Evolutionary conservation across 176 grass and related monocot genomes (phyloP).

Genomic region (Eragrostis nindensis): DNA sequence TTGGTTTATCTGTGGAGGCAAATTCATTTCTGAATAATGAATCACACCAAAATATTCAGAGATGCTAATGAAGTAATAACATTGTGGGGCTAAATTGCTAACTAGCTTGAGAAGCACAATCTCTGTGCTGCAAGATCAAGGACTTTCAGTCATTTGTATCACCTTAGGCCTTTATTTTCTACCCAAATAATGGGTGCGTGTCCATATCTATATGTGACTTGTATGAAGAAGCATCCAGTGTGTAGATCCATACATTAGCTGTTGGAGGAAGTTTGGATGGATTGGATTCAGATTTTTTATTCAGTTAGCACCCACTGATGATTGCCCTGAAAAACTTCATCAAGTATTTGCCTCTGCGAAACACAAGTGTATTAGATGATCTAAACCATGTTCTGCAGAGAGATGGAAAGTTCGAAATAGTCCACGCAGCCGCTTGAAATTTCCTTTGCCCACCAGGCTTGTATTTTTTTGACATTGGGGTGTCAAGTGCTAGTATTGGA

Average conservation of each 20-base stretch:
- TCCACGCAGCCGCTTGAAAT: neutral
- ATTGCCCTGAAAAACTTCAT: neutral
- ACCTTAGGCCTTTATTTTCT: neutral
- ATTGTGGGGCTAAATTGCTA: neutral
- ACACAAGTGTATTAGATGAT: neutral
- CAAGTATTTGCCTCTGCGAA: neutral
- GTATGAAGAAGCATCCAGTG: neutral
- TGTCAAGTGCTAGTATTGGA: constrained; percentile 13
- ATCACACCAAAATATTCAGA: neutral
- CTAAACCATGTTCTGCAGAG: neutral
- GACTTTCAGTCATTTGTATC: neutral
- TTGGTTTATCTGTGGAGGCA: neutral
- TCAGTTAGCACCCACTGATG: neutral
- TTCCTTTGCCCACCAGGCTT: neutral
- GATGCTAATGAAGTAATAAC: neutral
- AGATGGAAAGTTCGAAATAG: neutral
- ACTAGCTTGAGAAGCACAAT: neutral
- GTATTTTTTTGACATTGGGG: neutral
- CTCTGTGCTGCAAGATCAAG: constrained; percentile 2
- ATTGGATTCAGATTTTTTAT: neutral
- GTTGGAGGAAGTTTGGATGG: neutral
- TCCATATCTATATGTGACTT: neutral
- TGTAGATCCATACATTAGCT: neutral
- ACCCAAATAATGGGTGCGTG: neutral
- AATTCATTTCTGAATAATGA: neutral